These are phyloP conservation scores for Lactuca sativa DNA, from an alignment of 129 eudicot genomes.

Conservation along the genomic window DNA sequence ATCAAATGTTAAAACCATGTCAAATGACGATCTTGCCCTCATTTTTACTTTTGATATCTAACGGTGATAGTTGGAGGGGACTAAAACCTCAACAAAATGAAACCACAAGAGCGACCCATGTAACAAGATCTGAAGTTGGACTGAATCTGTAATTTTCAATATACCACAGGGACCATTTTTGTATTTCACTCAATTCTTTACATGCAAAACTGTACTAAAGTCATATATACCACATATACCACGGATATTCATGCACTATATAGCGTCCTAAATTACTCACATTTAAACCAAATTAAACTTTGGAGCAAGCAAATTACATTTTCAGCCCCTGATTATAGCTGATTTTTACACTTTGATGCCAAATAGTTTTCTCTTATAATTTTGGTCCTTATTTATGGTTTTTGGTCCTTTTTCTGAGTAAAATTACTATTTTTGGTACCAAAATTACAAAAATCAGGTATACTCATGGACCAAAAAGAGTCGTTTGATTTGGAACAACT, in stretches of 20 bases:
- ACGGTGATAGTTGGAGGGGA: neutral
- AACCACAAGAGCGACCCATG: neutral
- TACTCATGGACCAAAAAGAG: too few relatives aligned
- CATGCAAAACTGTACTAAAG: constrained; percentile 11
- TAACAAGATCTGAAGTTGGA: too few relatives aligned
- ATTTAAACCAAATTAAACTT: neutral
- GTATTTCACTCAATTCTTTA: neutral
- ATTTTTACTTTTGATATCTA: neutral
- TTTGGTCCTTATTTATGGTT: neutral
- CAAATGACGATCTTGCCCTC: neutral
- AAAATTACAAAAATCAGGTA: too few relatives aligned
- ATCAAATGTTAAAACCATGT: neutral
- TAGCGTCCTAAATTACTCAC: neutral
- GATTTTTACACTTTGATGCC: neutral
- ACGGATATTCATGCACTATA: too few relatives aligned
- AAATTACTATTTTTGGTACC: too few relatives aligned
- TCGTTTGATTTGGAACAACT: too few relatives aligned
- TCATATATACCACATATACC: neutral
- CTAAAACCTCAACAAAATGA: neutral
- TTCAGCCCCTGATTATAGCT: neutral
- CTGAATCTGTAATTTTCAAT: too few relatives aligned
- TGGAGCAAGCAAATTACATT: neutral
- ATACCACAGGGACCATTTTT: neutral
- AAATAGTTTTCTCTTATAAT: neutral
- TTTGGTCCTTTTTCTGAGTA: neutral